phyloP scores from a whole-genome alignment of 1,284 basidiomycete genomes.

The Moniliophthora roreri region DNA sequence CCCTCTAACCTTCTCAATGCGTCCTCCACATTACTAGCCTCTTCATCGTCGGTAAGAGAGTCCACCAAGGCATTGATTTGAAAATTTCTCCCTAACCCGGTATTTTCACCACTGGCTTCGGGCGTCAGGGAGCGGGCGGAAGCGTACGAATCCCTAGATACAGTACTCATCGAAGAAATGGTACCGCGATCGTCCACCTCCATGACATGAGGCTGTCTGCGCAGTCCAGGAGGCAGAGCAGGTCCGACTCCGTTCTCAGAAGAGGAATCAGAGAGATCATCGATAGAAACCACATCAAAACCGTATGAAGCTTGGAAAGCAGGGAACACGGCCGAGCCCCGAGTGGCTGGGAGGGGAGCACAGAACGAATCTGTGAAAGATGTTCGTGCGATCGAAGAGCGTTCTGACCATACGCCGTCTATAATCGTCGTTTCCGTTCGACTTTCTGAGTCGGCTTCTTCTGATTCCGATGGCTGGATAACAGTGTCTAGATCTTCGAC shows the following conservation, averaged over 20 bases:
- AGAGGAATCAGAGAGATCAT: constrained; percentile 73
- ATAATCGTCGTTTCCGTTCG: neutral
- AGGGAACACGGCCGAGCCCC: constrained; percentile 20
- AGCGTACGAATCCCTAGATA: constrained; percentile 59
- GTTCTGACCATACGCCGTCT: too few species aligned
- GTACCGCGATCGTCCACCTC: constrained; percentile 74
- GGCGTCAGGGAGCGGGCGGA: constrained; percentile 30
- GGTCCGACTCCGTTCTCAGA: constrained; percentile 46
- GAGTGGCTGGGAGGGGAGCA: constrained; percentile 40
- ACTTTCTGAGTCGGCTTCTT: neutral
- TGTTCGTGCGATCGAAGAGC: constrained; percentile 35
- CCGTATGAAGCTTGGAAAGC: constrained; percentile 44
- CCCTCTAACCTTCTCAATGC: constrained; percentile 80
- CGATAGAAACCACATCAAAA: constrained; percentile 72
- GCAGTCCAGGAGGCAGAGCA: constrained; percentile 50
- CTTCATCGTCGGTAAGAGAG: constrained; percentile 73
- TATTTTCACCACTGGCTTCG: constrained; percentile 36
- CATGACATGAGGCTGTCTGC: constrained; percentile 61
- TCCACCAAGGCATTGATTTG: constrained; percentile 77
- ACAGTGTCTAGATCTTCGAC: neutral
- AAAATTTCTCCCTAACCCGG: constrained; percentile 57
- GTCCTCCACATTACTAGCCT: constrained; percentile 75
- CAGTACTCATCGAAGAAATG: constrained; percentile 75
- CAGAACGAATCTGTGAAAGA: constrained; percentile 62
- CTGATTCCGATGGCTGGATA: too few species aligned